These are phyloP conservation scores for Trapa incisa DNA, from an alignment of 345 rosid genomes.

Conservation along the genomic window DNA sequence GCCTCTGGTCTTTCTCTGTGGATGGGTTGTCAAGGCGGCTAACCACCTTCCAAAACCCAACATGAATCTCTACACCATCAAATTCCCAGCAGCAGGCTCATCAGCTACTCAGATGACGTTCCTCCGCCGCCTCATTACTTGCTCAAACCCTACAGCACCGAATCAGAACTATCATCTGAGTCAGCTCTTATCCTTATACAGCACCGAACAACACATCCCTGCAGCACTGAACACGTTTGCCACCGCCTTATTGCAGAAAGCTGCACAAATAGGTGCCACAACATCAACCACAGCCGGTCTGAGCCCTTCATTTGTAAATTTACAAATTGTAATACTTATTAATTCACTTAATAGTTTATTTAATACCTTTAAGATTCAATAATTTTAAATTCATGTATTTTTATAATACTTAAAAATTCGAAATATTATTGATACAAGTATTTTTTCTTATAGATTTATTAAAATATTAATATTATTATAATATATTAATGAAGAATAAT, in stretches of 20 bases:
- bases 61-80: constrained; percentile 25
- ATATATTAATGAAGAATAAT: too few species aligned
- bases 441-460: too few species aligned
- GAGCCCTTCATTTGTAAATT: too few species aligned
- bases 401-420: too few species aligned
- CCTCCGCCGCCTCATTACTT: constrained; percentile 13
- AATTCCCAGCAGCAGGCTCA: constrained; percentile 12
- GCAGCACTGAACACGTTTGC: constrained; percentile 56
- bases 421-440: too few species aligned
- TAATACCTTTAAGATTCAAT: too few species aligned
- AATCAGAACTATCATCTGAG: constrained; percentile 21
- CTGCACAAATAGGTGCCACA: constrained; percentile 66
- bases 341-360: too few species aligned
- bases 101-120: constrained; percentile 13
- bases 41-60: constrained; percentile 6
- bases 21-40: constrained; percentile 14
- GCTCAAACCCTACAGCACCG: constrained; percentile 14
- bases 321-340: too few species aligned
- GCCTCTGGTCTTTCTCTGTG: constrained; percentile 25
- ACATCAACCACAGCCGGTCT: constrained; percentile 21
- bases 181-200: constrained; percentile 38
- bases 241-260: constrained; percentile 87
- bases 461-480: too few species aligned
- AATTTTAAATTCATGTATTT: too few species aligned
- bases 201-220: constrained; percentile 36